Base-by-base conservation (phyloP, 176 grass and related monocot genomes). In the Olyra latifolia region DNA sequence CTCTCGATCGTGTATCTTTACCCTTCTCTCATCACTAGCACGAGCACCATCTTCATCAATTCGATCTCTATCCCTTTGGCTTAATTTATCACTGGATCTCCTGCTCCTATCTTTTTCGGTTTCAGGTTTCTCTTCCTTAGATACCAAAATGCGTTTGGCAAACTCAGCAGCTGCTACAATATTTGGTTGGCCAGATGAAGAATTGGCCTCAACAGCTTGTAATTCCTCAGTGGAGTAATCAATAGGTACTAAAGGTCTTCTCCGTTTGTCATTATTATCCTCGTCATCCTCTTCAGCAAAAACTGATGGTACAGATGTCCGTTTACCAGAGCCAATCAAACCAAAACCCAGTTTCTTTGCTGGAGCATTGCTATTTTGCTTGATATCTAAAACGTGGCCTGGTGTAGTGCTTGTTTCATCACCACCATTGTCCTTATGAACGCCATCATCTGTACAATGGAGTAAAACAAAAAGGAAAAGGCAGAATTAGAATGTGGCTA, bases 221-320 rank as follows among this genome's bases (percentile, higher is more conserved):
- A 99, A 71, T 69, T 99, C 97, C 50, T 99, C 97, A 10, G 85
- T 93, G 38, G 97, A 91, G 76, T 99, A 99, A 85, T 99, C 97
- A 10, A 99, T 99, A 59, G 97, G 97, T 32, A 99, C 92, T 72
- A 99, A 86, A 62, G 93, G 90, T 88, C 97, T 82, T 79, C 88
- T 87, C 80, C 80, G 80, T 74, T 96, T 99, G 43, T 95, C 97
- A 70, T 90, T 83, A 64, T 69, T 75, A 82, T 91, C 89, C 64
- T 90, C 96, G 0, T 93, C 93, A 71, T 96, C 97, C 50, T 88
- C 97, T 84, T 89, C 82, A 81, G 80, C 84, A 80, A 99, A 99
- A 87, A 99, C 93, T 68, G 97, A 99, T 41, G 93, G 90, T 52
- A 99, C 92, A 82, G 92, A 91, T 35, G 97, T 78, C 64, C 92